These are phyloP conservation scores for Trematosphaeria pertusa DNA, from an alignment of 2,329 filamentous ascomycete species.

Conservation along the genomic window DNA sequence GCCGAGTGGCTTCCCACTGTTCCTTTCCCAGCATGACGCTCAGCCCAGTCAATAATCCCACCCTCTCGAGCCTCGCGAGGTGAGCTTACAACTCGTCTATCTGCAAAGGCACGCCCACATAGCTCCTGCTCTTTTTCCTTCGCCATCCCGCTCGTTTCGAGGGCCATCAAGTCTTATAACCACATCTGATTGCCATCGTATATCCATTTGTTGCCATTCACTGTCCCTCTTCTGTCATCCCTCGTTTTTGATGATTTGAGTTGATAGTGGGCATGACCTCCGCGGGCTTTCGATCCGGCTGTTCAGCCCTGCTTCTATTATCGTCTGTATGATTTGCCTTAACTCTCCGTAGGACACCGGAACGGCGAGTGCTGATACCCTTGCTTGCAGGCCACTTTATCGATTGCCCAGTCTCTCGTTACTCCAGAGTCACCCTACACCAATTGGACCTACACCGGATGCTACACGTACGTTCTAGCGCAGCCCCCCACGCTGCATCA, in stretches of 20 bases:
- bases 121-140: slow-evolving; percentile 4
- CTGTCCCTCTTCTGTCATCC: not conserved
- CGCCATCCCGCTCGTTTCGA: no score
- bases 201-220: no score
- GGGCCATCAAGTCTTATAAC: no score
- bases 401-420: slow-evolving; percentile 10
- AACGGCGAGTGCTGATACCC: slow-evolving; percentile 10
- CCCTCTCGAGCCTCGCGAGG: not conserved
- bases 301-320: slow-evolving; percentile 13
- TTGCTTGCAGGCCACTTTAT: slow-evolving; percentile 11
- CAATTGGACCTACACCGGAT: slow-evolving; percentile 36
- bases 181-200: no score
- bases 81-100: not conserved
- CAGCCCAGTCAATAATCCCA: slow-evolving; percentile 2
- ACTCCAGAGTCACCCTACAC: slow-evolving; percentile 9
- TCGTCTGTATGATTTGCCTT: slow-evolving; percentile 17
- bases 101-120: not conserved
- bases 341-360: slow-evolving; percentile 1
- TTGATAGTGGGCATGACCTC: no score
- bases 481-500: not conserved
- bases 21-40: slow-evolving; percentile 2
- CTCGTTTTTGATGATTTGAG: no score
- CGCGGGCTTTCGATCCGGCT: slow-evolving; percentile 1
- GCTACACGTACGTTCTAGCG: slow-evolving; percentile 33
- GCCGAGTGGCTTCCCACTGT: slow-evolving; percentile 3